Percentiles rank a stretch among this genome's conserved stretches.
Evolutionary conservation across 2,329 filamentous ascomycete genomes (phyloP).

Genomic region (Curvularia verruculosa): DNA sequence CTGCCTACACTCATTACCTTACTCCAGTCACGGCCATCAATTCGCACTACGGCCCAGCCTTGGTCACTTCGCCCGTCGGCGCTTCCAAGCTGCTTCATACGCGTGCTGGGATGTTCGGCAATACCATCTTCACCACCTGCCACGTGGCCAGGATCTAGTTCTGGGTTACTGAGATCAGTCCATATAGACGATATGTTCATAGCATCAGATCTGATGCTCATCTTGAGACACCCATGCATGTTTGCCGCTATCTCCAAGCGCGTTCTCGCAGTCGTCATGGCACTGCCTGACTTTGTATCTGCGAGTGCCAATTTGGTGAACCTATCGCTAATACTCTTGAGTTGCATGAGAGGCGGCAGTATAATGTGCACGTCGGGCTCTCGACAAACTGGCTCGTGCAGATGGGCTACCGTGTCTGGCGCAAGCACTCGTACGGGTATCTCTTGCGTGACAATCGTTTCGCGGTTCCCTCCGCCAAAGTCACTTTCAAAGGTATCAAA

Average conservation of each 20-base stretch:
- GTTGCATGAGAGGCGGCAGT: slow-evolving; percentile 81
- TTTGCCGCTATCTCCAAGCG: slow-evolving; percentile 89
- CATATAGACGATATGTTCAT: slow-evolving; percentile 86
- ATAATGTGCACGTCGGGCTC: slow-evolving; percentile 95
- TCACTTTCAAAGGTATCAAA: slow-evolving; percentile 35
- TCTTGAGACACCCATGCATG: slow-evolving; percentile 85
- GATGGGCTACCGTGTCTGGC: slow-evolving; percentile 81
- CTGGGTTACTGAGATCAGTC: slow-evolving; percentile 84
- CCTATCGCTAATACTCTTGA: slow-evolving; percentile 93
- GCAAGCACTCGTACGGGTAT: slow-evolving; percentile 92
- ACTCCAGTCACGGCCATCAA: slow-evolving; percentile 95
- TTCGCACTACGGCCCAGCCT: slow-evolving; percentile 85
- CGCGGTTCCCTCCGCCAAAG: slow-evolving; percentile 66
- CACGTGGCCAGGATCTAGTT: slow-evolving; percentile 79
- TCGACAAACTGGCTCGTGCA: slow-evolving; percentile 88
- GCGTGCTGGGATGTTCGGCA: slow-evolving; percentile 80
- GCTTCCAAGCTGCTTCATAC: slow-evolving; percentile 67
- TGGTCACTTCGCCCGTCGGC: slow-evolving; percentile 72
- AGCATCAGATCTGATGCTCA: slow-evolving; percentile 82
- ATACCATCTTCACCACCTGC: slow-evolving; percentile 68
- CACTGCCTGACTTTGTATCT: slow-evolving; percentile 46
- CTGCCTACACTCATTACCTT: slow-evolving; percentile 90
- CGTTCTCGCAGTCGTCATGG: slow-evolving; percentile 36
- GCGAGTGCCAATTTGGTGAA: slow-evolving; percentile 78
- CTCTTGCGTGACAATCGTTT: slow-evolving; percentile 93